A percentile compares a stretch with the other conserved stretches of the same genome.
Evolutionary conservation across 805 yeast species (phyloP).

Genomic region (Pichia heedii): DNA sequence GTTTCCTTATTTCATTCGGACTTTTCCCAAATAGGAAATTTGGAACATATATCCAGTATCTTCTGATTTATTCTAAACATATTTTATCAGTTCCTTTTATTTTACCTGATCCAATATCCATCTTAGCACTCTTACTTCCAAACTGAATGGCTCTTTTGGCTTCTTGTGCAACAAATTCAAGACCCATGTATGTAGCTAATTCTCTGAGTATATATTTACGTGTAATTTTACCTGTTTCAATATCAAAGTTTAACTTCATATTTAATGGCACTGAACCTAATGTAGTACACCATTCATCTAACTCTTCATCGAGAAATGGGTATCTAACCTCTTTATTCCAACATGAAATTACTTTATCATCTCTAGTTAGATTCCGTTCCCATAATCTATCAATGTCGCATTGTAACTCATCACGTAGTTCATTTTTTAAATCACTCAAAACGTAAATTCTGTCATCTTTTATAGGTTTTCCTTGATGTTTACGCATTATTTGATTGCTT

Average conservation of each 20-base stretch:
- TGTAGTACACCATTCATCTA: constrained; percentile 42
- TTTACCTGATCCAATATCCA: constrained; percentile 72
- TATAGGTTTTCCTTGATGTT: constrained; percentile 15
- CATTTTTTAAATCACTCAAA: constrained; percentile 22
- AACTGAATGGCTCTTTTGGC: constrained; percentile 93
- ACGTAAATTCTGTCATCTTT: constrained; percentile 13
- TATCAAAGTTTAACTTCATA: constrained; percentile 31
- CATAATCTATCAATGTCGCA: constrained; percentile 68
- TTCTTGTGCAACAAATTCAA: constrained; percentile 55
- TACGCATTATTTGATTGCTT: constrained; percentile 18
- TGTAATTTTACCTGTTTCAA: constrained; percentile 26
- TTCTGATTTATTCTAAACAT: neutral
- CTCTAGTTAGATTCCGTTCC: constrained; percentile 78
- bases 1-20: too few relatives aligned
- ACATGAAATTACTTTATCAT: constrained; percentile 74
- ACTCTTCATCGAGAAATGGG: constrained; percentile 65
- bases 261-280: constrained; percentile 37
- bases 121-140: constrained; percentile 92
- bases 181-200: constrained; percentile 38
- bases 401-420: constrained; percentile 50
- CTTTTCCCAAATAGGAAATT: too few relatives aligned
- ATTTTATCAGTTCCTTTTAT: constrained; percentile 62
- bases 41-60: too few relatives aligned
- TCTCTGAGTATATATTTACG: constrained; percentile 52
- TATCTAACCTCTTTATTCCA: constrained; percentile 91